These are phyloP conservation scores for Stachybotrys echinatus DNA, from an alignment of 2,329 filamentous ascomycete genomes.

Conservation along the genomic window DNA sequence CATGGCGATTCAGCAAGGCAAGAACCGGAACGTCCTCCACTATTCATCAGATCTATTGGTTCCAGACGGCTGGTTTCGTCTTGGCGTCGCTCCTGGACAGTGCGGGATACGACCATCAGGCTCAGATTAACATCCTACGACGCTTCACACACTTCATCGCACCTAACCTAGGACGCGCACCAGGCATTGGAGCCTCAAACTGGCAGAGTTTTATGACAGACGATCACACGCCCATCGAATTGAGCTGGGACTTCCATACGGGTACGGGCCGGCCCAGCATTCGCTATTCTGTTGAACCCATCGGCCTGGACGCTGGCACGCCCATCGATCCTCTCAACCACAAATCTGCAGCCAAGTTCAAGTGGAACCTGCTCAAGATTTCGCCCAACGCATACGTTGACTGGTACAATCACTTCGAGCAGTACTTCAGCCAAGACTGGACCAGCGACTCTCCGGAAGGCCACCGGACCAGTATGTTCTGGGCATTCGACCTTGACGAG, in stretches of 20 bases:
- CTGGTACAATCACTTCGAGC: slow-evolving; percentile 1
- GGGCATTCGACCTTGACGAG: slow-evolving; percentile 18
- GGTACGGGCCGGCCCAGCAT: slow-evolving; percentile 16
- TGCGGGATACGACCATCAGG: slow-evolving; percentile 1
- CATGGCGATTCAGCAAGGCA: not conserved
- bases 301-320: slow-evolving; percentile 19
- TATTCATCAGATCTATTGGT: slow-evolving; percentile 3
- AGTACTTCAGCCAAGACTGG: not conserved
- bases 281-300: slow-evolving; percentile 26
- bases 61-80: not conserved
- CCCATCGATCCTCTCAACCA: slow-evolving; percentile 17
- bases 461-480: slow-evolving; percentile 15
- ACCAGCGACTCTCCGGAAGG: slow-evolving; percentile 1
- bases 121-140: not conserved
- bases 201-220: slow-evolving; percentile 37
- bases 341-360: slow-evolving; percentile 1
- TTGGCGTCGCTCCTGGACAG: slow-evolving; percentile 1
- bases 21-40: not conserved
- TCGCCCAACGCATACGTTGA: slow-evolving; percentile 11
- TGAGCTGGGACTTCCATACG: slow-evolving; percentile 29
- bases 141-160: not conserved
- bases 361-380: not conserved
- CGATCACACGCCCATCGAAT: slow-evolving; percentile 27
- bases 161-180: not conserved
- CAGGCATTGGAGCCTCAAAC: not conserved